A percentile compares a stretch with the other conserved stretches of the same genome.
phyloP scores from a whole-genome alignment of 139 green algal genomes.

The Micractinium sp. region DNA sequence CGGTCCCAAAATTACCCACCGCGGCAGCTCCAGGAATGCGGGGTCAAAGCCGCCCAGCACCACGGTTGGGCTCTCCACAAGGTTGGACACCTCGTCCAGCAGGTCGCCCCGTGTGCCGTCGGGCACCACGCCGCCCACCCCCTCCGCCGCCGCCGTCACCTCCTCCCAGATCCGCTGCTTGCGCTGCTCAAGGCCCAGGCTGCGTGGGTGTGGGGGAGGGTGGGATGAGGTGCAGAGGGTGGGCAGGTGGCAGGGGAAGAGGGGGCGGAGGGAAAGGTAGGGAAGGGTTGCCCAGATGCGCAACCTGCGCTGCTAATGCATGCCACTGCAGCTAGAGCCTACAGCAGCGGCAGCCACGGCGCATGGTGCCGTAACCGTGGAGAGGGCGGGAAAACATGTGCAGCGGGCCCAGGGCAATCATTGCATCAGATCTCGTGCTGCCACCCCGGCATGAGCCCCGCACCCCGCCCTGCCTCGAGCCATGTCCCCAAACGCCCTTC shows the following conservation, averaged over 20 bases:
- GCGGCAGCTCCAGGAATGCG: slow-evolving; percentile 88
- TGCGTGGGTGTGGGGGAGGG: slow-evolving; percentile 58
- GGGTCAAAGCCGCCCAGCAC: slow-evolving; percentile 85
- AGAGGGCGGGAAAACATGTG: no score
- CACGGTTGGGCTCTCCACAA: slow-evolving; percentile 91
- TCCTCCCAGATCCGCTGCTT: slow-evolving; percentile 75
- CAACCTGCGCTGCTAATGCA: no score
- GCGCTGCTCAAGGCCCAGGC: slow-evolving; percentile 59
- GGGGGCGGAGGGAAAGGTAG: not conserved
- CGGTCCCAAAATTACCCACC: slow-evolving; percentile 40
- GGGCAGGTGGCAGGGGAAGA: slow-evolving; percentile 64
- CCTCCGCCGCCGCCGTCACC: slow-evolving; percentile 52
- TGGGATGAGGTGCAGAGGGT: slow-evolving; percentile 28
- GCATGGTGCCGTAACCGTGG: no score
- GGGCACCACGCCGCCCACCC: slow-evolving; percentile 64
- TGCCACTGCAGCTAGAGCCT: no score
- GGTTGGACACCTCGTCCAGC: slow-evolving; percentile 85
- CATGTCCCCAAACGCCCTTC: no score
- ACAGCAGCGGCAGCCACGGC: no score
- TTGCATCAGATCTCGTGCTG: no score
- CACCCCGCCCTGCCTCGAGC: no score
- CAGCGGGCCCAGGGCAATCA: no score
- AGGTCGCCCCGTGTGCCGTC: slow-evolving; percentile 65
- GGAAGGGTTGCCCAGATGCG: not conserved
- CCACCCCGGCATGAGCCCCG: no score